Conservation (phyloP, 2,329 filamentous ascomycete genomes). For the Penicillium sp. region DNA sequence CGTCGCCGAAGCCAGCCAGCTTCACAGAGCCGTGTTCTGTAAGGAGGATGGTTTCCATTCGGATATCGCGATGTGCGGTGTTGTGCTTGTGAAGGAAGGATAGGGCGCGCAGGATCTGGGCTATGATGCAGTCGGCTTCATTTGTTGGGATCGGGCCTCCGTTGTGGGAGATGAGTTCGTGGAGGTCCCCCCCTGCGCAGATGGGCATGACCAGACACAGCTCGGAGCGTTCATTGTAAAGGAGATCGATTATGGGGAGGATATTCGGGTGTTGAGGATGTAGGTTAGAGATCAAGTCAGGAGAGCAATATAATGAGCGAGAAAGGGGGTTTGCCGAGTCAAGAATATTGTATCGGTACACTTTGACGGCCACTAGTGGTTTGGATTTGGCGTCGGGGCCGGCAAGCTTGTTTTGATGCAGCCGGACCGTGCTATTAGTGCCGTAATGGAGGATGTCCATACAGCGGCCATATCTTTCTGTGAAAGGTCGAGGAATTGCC, state of each 20-base stretch:
- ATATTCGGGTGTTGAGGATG: conserved; percentile 32
- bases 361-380: conserved; percentile 28
- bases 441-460: conserved; percentile 31
- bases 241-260: conserved; percentile 26
- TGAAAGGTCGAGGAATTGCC: conserved; percentile 9
- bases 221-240: conserved; percentile 28
- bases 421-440: conserved; percentile 24
- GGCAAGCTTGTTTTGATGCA: conserved; percentile 18
- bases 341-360: conserved; percentile 24
- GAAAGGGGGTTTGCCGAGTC: background rate
- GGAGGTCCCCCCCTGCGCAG: conserved; percentile 82
- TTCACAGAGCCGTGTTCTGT: conserved; percentile 78
- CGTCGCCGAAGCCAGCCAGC: conserved; percentile 84
- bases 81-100: conserved; percentile 74
- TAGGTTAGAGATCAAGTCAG: conserved; percentile 7
- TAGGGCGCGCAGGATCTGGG: conserved; percentile 51
- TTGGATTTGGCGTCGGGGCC: background rate
- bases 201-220: conserved; percentile 32
- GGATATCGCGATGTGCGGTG: conserved; percentile 91
- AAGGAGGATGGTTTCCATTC: conserved; percentile 91
- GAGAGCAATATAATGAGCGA: conserved; percentile 1
- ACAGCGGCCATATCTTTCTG: conserved; percentile 27
- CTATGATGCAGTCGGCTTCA: conserved; percentile 89
- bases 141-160: conserved; percentile 70
- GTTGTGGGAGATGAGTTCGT: conserved; percentile 76